phyloP scores from a whole-genome alignment of 2,329 filamentous ascomycete species.

The Penicillium hordei region DNA sequence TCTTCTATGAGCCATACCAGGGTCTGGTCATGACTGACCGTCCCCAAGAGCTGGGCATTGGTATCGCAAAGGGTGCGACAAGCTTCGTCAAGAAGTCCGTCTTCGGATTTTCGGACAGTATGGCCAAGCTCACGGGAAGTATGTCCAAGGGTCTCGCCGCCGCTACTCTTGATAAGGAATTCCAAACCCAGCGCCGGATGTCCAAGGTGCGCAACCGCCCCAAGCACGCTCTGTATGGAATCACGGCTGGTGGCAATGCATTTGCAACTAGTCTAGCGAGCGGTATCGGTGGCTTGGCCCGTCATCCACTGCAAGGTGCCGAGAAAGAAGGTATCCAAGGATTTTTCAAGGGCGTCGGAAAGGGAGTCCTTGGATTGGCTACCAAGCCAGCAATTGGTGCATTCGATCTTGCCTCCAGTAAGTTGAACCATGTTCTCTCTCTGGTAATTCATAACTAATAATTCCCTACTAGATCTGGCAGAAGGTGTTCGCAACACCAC shows the following conservation, averaged over 20 bases:
- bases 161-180: conserved; percentile 96
- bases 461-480: conserved; percentile 62
- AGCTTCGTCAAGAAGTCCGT: conserved; percentile 99
- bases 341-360: conserved; percentile 97
- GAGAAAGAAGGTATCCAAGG: conserved; percentile 92
- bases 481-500: conserved; percentile 98
- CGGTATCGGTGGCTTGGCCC: conserved; percentile 87
- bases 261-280: conserved; percentile 90
- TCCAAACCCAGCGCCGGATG: conserved; percentile 94
- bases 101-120: conserved; percentile 94
- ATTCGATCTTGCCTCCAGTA: conserved; percentile 87
- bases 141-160: conserved; percentile 95
- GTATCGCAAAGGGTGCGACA: conserved; percentile 93
- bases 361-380: conserved; percentile 88
- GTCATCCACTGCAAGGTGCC: conserved; percentile 91
- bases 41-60: conserved; percentile 90
- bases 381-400: conserved; percentile 97
- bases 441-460: neutral
- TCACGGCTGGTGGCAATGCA: conserved; percentile 91
- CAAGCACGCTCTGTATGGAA: conserved; percentile 95
- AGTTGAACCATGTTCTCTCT: neutral
- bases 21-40: conserved; percentile 93
- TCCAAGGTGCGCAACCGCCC: conserved; percentile 88
- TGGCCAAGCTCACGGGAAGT: conserved; percentile 96
- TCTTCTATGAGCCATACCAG: conserved; percentile 99